Conservation (phyloP, 78 protist species). For the Cavenderia fasciculata region DNA sequence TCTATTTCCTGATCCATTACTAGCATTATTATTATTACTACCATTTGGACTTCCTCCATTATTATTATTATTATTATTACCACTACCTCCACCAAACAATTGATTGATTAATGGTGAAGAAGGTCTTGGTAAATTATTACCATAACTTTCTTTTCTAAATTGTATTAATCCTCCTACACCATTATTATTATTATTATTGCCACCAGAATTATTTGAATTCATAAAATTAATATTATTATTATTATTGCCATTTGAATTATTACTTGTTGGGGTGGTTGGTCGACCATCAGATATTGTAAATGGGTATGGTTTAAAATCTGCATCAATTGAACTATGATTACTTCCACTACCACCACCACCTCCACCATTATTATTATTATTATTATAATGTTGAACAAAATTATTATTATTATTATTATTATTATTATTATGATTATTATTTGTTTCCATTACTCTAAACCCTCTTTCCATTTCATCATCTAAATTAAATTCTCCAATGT, state of each 20-base stretch:
- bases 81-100: not conserved
- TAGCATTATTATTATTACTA: slow-evolving; percentile 7
- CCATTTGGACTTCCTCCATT: not conserved
- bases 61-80: slow-evolving; percentile 7
- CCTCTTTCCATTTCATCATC: not conserved
- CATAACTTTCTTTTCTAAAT: not conserved
- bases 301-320: no score
- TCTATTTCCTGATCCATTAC: not conserved
- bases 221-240: not conserved
- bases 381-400: not conserved
- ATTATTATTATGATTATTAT: not conserved
- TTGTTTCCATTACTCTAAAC: not conserved
- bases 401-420: not conserved
- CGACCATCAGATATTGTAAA: no score
- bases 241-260: not conserved
- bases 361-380: not conserved
- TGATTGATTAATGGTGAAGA: not conserved
- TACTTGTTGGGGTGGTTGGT: slow-evolving; percentile 1
- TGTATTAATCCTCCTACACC: not conserved
- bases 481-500: no score
- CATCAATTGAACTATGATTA: no score
- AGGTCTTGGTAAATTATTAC: slow-evolving; percentile 18
- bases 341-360: not conserved
- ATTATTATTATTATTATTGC: not conserved
- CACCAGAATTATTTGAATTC: not conserved